phyloP scores from a whole-genome alignment of 1,284 basidiomycete species.

The Cryptococcus hybrid region DNA sequence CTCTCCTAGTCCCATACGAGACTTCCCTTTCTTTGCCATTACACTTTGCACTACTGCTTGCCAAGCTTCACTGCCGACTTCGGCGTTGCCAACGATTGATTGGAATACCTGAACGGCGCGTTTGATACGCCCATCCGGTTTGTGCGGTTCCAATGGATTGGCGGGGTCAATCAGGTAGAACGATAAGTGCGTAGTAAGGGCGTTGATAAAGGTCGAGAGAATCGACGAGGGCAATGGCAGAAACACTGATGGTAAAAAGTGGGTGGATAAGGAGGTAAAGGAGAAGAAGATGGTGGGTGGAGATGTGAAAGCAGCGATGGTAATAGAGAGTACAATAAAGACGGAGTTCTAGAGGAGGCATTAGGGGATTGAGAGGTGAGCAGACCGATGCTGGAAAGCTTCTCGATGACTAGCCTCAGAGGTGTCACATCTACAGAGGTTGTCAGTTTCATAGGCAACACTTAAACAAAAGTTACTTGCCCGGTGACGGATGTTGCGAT shows the following conservation, averaged over 20 bases:
- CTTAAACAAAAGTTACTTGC: not conserved
- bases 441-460: not conserved
- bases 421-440: slow-evolving; percentile 8
- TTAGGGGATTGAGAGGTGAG: slow-evolving; percentile 12
- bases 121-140: slow-evolving; percentile 21
- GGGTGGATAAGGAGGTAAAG: slow-evolving; percentile 58
- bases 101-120: slow-evolving; percentile 21
- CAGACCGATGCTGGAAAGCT: slow-evolving; percentile 31
- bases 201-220: slow-evolving; percentile 22
- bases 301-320: slow-evolving; percentile 49
- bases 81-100: slow-evolving; percentile 27
- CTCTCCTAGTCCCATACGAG: slow-evolving; percentile 1
- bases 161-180: slow-evolving; percentile 6
- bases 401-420: slow-evolving; percentile 24
- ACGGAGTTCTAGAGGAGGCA: slow-evolving; percentile 15
- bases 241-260: slow-evolving; percentile 63
- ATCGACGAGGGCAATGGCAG: slow-evolving; percentile 56
- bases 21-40: slow-evolving; percentile 1
- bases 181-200: slow-evolving; percentile 26
- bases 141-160: slow-evolving; percentile 10
- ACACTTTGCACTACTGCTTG: slow-evolving; percentile 21
- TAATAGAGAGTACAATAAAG: slow-evolving; percentile 32
- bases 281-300: slow-evolving; percentile 52
- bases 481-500: slow-evolving; percentile 50
- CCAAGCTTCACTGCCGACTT: slow-evolving; percentile 30